Base-by-base conservation (phyloP, 1,284 basidiomycete species). In the Trichosporon coremiiforme region DNA sequence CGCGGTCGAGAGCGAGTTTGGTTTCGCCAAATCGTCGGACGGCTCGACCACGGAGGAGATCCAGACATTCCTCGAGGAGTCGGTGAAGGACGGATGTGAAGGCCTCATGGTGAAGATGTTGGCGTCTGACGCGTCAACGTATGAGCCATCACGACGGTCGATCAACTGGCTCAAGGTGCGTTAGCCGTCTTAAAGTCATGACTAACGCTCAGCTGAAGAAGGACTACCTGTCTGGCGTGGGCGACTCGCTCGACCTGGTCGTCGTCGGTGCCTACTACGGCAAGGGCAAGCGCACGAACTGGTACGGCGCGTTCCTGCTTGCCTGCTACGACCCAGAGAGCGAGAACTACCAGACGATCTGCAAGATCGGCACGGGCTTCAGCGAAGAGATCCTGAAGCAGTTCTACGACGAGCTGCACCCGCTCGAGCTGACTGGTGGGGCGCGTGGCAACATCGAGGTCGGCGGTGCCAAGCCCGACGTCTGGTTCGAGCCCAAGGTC, bases 61-160 rank as follows among this genome's bases (percentile, higher is more conserved):
- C 68, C 94, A 97, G 79, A 83, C 88, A 0, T 98, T 99, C 87
- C 85, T 99, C 17, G 97, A 99, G 78, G 91, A 95, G 75, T 95
- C 93, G 80, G 93, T 99, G 74, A 96, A 95, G 80, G 95, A 98
- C 79, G 95, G 96, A 0, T 99, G 97, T 82, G 97, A 99, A 82
- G 97, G 97, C 2, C 87, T 99, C 65, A 98, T 99, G 97, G 94
- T 99, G 72, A 99, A 99, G 85, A 97, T 98, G 94, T 86, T 99
- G 13, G 91, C 95, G 50, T 92, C 90, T 29, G 89, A 93, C 47
- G 91, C 91, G 15, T 94, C 95, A 78, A 93, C 89, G 75, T 99
- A 99, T 82, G 95, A 98, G 82, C 97, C 97, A 2, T 95, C 93
- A 80, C 86, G 95, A 68, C 87, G 97, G 55, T 94, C 91, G 83